Evolutionary conservation across 192 early-diverging fungal genomes (phyloP), one percentile per base, ranked within the genome.

Genomic region (Coemansia sp.): DNA sequence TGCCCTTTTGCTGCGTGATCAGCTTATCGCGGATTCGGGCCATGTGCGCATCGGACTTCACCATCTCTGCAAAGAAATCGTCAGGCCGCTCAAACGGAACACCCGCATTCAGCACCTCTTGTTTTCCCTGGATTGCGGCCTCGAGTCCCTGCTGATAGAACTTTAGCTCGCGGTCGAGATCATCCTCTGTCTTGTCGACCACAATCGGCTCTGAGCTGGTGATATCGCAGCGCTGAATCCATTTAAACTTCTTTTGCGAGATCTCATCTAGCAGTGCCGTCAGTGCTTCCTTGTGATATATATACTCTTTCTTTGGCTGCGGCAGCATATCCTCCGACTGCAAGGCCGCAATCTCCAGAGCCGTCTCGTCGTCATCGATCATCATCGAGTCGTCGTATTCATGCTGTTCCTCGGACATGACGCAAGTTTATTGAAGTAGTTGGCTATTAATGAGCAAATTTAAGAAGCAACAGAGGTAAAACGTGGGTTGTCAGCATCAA

Each of bases 11-110:
- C 71, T 98, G 92, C 64, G 96, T 88, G 60, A 96, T 76, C 64
- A 98, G 84, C 64, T 82, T 83, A 73, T 96, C 89, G 69, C 93
- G 87, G 48, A 98, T 88, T 75, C 84, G 89, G 53, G 84, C 84
- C 96, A 98, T 98, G 62, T 96, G 95, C 60, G 91, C 89, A 66
- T 98, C 96, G 1, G 88, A 87, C 86, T 98, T 98, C 69, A 98
- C 86, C 96, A 98, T 98, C 82, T 98, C 96, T 35, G 96, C 96
- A 83, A 91, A 98, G 71, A 93, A 97, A 69, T 98, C 96, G 55
- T 89, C 87, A n/a, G 96, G 96, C 45, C 96, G 82, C 41, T 84
- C 69, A 60, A 95, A 93, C 17, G 89, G 87, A 9, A 92, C 86
- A 14, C 89, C 88, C 14, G 85, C 81, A 57, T 85, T 84, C 32